These are phyloP conservation scores for Aphanocladium album DNA, from an alignment of 2,329 filamentous ascomycete species.

Conservation along the genomic window DNA sequence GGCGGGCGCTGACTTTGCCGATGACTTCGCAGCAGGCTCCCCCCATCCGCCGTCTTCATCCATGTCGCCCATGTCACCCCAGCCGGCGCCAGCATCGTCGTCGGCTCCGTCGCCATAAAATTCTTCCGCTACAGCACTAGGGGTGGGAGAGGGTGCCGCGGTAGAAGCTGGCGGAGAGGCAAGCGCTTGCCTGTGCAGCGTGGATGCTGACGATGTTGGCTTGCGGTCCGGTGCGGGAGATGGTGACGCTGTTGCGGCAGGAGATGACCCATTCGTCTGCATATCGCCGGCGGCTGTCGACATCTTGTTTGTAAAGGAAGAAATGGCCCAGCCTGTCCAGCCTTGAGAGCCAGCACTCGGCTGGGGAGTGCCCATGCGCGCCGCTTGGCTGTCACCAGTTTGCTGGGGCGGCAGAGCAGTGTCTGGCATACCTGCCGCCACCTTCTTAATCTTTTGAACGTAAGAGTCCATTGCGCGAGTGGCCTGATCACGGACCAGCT, in stretches of 20 bases:
- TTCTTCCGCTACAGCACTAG: constrained; percentile 40
- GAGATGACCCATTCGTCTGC: constrained; percentile 47
- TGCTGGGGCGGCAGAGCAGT: constrained; percentile 65
- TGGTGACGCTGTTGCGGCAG: constrained; percentile 36
- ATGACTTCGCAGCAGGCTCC: constrained; percentile 35
- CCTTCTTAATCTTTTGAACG: constrained; percentile 75
- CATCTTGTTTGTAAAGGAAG: constrained; percentile 94
- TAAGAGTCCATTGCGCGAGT: constrained; percentile 86
- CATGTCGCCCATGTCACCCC: constrained; percentile 64
- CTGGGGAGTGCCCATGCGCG: constrained; percentile 77
- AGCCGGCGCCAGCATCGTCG: constrained; percentile 65
- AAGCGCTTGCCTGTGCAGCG: constrained; percentile 56
- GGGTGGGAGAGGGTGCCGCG: constrained; percentile 43
- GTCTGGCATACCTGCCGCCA: constrained; percentile 72
- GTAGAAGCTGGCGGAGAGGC: constrained; percentile 45
- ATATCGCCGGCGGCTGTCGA: constrained; percentile 83
- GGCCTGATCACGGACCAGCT: constrained; percentile 86
- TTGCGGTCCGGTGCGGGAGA: constrained; percentile 37
- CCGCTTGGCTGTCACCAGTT: constrained; percentile 47
- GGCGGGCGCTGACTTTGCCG: constrained; percentile 14
- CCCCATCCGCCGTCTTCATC: constrained; percentile 38
- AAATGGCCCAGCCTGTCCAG: constrained; percentile 98
- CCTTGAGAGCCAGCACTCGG: constrained; percentile 44
- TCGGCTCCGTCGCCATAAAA: constrained; percentile 53
- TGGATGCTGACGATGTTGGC: constrained; percentile 49